Evolutionary conservation across 2,329 filamentous ascomycete species (phyloP), one percentile per base, ranked within the genome.

Genomic region (Cordyceps cateniannulata): DNA sequence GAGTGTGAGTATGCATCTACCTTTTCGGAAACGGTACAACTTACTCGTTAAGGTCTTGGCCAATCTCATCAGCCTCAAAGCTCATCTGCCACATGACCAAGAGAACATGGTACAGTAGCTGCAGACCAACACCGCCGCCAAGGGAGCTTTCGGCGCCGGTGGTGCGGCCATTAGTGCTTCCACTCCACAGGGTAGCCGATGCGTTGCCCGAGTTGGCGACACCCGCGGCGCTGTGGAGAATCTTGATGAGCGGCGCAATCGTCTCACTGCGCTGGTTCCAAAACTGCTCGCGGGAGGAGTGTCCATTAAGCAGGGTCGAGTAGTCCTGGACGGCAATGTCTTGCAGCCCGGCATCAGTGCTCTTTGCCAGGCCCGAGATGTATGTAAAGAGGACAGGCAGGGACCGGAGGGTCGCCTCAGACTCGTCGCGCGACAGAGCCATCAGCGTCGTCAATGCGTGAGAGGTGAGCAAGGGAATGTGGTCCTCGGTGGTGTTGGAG

Each of bases 71-170:
- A 14, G 91, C 91, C 72, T 98, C 95, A 66, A 99, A 99, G 71
- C 92, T 96, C 66, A 99, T 81, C 78, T 98, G 93, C 95, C 95
- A 99, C 62, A 99, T 79, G 14, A 96, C 93, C 55, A 99, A 81
- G 24, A 99, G 82, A 18, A 97, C 90, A 69, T 97, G 91, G 73
- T 99, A 99, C 45, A 99, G 82, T 45, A 98, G 83, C 73, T 99
- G 95, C 45, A 99, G 79, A 2, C 92, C 91, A 62, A 99, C 91
- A 9, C 92, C 92, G 53, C 92, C 91, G 62, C 92, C 88, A 32
- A 89, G 70, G 4, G 79, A 77, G 5, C 82, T 82, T 65, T 87
- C 86, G 61, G 84, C 82, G 57, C 86, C 87, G 64, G 82, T 81
- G 66, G 82, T 83, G 68, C 86, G 84, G 52, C 72, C 68, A 44